These are phyloP conservation scores for Vigna nakashimae DNA, from an alignment of 306 rosid genomes.

Conservation along the genomic window DNA sequence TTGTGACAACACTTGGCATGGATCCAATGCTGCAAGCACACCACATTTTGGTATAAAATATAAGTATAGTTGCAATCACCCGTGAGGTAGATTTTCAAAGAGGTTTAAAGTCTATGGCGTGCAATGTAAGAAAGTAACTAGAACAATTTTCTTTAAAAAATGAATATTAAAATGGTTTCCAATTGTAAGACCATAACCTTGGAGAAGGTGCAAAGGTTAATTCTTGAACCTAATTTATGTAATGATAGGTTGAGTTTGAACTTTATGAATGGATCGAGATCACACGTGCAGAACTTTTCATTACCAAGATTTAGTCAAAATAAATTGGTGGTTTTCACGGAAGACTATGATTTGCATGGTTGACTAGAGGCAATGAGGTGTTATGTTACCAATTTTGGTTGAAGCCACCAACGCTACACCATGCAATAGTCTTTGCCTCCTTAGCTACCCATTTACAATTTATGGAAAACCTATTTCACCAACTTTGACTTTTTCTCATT, in stretches of 20 bases:
- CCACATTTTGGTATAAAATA: not conserved
- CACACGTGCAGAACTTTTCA: slow-evolving; percentile 33
- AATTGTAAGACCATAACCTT: not conserved
- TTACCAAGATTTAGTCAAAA: not conserved
- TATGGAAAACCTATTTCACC: slow-evolving; percentile 13
- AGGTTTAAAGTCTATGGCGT: slow-evolving; percentile 36
- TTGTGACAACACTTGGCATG: not conserved
- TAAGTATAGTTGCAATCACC: not conserved
- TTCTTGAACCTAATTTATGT: not conserved
- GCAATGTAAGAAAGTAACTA: slow-evolving; percentile 29
- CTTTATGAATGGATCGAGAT: slow-evolving; percentile 14
- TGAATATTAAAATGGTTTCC: not conserved
- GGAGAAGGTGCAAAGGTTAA: not conserved
- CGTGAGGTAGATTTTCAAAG: slow-evolving; percentile 21
- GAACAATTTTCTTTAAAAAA: not conserved
- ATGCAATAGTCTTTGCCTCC: slow-evolving; percentile 39
- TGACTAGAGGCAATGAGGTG: slow-evolving; percentile 12
- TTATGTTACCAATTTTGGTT: not conserved
- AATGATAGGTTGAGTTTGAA: slow-evolving; percentile 24
- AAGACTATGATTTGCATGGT: slow-evolving; percentile 26
- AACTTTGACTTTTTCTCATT: slow-evolving; percentile 10
- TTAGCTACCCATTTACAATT: slow-evolving; percentile 41
- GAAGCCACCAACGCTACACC: slow-evolving; percentile 32
- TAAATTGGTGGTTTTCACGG: slow-evolving; percentile 10
- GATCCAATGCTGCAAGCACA: slow-evolving; percentile 10